Evolutionary conservation across 108 stramenopile species (phyloP), one percentile per base, ranked within the genome.

Genomic region (Cyclotella atomus): DNA sequence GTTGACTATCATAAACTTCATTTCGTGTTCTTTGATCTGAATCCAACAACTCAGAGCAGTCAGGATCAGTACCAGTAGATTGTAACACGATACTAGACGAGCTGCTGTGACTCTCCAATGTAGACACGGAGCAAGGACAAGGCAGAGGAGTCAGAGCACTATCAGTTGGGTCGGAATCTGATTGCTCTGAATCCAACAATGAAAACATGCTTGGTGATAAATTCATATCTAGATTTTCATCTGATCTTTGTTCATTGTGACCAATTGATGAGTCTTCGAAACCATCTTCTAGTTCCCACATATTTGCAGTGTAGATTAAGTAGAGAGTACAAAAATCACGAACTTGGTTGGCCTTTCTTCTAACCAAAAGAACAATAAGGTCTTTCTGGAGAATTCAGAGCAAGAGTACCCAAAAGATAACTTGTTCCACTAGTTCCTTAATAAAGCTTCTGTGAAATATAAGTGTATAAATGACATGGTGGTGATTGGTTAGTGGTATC

Each of bases 221-320:
- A 30, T 35, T 68, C 56, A 70, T 70, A 12, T 46, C 60, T 0
- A 7, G 36, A 30, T n/a, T 20, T 46, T 0, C 50, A 16, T 30
- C 23, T 28, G 25, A 46, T 24, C 28, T 32, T 68, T 34, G 24
- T 23, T 68, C 29, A 32, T 8, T 19, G 8, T 49, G 38, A 20
- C 20, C 38, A 27, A 15, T 27, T 41, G 34, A 55, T 47, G 57
- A 50, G 20, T 72, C 71, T 62, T 72, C 71, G 49, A 72, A 46
- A 21, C 54, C 34, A 16, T 29, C 60, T 0, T 61, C 71, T 23
- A 72, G 36, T 36, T 38, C 62, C 71, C 71, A 72, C 71, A 72
- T 57, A 30, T 10, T 19, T 1, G 19, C 20, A 23, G 3, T 71
- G n/a, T n/a, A n/a, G n/a, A n/a, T n/a, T n/a, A n/a, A n/a, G n/a